Evolutionary conservation across 148 eudicot genomes (phyloP), one percentile per base, ranked within the genome.

Genomic region (Limonium bicolor): DNA sequence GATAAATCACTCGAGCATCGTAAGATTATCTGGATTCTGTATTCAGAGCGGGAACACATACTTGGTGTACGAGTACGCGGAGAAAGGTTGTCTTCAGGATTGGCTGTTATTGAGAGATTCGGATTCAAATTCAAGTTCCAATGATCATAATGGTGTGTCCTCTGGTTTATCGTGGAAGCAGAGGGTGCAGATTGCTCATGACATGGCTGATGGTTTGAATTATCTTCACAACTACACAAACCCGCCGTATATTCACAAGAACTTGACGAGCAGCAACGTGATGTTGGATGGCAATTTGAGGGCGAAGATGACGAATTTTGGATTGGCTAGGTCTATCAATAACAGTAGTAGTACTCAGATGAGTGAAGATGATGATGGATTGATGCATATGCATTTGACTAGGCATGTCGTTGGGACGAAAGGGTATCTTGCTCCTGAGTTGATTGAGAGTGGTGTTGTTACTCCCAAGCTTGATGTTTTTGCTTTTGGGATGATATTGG

Each of bases 161-260:
- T 24, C 56, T 6, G 52, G 56, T 47, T 63, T 84, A n/a, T 54
- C 55, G 3, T 84, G 94, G 84, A 84, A 63, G 40, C 70, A 68
- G 59, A 63, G 94, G 55, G 70, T 71, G 24, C 84, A 68, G 50
- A 71, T 84, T 27, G 88, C 82, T 6, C 65, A 65, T 34, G 74
- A 79, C 27, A 48, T 73, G 2, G 74, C 73, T 0, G 84, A 76
- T 49, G 88, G 77, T 7, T 41, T 84, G 50, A 79, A 73, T 59
- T 79, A 84, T 63, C 71, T 84, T 10, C 88, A 84, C 50, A 70
- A 82, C 67, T 83, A 70, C 38, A 43, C 70, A 17, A 76, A 39
- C 21, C 88, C 88, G 16, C 94, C 94, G 25, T 79, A 73, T 50
- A 63, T 84, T 20, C 88, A 84, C 65, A 79, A 84, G 63, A 79